phyloP scores from a whole-genome alignment of 2,329 filamentous ascomycete species.

The Drechslerella stenobrocha region DNA sequence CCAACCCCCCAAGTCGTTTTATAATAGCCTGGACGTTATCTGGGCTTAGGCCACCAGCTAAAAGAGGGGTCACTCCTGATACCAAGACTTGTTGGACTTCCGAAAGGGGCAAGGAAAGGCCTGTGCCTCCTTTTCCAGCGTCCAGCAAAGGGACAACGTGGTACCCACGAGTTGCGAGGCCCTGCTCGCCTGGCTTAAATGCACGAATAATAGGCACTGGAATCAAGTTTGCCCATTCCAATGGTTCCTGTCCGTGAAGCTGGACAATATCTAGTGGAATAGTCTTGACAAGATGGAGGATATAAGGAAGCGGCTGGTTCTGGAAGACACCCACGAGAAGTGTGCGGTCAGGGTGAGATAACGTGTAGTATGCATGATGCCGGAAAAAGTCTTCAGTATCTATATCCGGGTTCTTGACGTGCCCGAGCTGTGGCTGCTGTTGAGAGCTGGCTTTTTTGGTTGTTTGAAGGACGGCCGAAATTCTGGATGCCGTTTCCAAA shows the following conservation, averaged over 20 bases:
- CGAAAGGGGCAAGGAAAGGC: slow-evolving; percentile 72
- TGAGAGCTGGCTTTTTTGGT: slow-evolving; percentile 55
- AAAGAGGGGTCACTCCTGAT: slow-evolving; percentile 74
- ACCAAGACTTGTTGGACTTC: slow-evolving; percentile 69
- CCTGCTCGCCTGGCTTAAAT: slow-evolving; percentile 71
- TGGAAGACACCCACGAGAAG: slow-evolving; percentile 92
- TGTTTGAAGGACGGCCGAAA: slow-evolving; percentile 75
- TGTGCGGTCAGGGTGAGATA: slow-evolving; percentile 69
- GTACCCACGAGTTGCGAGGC: slow-evolving; percentile 62
- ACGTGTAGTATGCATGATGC: slow-evolving; percentile 52
- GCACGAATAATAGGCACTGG: slow-evolving; percentile 88
- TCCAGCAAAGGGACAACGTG: slow-evolving; percentile 84
- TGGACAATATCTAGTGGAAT: slow-evolving; percentile 86
- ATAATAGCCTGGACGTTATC: slow-evolving; percentile 75
- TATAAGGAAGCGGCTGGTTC: slow-evolving; percentile 80
- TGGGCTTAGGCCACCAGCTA: slow-evolving; percentile 82
- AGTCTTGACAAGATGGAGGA: slow-evolving; percentile 74
- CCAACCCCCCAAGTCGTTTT: slow-evolving; percentile 64
- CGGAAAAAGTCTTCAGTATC: slow-evolving; percentile 48
- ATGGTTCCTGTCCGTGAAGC: slow-evolving; percentile 84
- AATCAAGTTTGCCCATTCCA: slow-evolving; percentile 88
- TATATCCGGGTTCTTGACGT: slow-evolving; percentile 49
- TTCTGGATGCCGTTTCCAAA: slow-evolving; percentile 75
- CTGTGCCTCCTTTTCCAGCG: slow-evolving; percentile 79
- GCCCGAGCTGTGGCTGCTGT: slow-evolving; percentile 53